A percentile compares a stretch with the other conserved stretches of the same genome.
phyloP scores from a whole-genome alignment of 2,329 filamentous ascomycete genomes.

The Ophiostoma populinum region DNA sequence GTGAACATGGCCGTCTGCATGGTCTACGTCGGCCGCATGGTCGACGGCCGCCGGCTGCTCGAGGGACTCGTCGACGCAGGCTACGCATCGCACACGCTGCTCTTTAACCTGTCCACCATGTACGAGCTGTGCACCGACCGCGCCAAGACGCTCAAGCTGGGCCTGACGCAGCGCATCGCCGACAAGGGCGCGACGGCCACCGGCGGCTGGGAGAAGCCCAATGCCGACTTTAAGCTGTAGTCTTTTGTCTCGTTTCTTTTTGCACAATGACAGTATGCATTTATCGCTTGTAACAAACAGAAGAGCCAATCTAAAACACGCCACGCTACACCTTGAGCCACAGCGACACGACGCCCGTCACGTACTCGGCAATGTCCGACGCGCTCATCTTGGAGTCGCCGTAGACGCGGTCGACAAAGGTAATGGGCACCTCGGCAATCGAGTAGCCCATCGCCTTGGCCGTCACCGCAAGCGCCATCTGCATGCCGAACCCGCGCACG shows the following conservation, averaged over 20 bases:
- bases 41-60: slow-evolving; percentile 50
- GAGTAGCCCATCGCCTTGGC: slow-evolving; percentile 91
- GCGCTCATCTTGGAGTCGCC: slow-evolving; percentile 85
- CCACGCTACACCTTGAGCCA: slow-evolving; percentile 55
- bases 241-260: too few species aligned
- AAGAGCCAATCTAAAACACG: neutral
- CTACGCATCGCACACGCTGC: slow-evolving; percentile 56
- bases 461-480: slow-evolving; percentile 99
- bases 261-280: too few species aligned
- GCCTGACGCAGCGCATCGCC: slow-evolving; percentile 54
- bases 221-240: slow-evolving; percentile 60
- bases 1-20: slow-evolving; percentile 76
- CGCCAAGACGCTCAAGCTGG: slow-evolving; percentile 50
- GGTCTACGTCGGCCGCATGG: slow-evolving; percentile 63
- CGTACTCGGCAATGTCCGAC: slow-evolving; percentile 91
- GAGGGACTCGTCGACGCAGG: slow-evolving; percentile 46
- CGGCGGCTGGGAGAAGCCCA: slow-evolving; percentile 52
- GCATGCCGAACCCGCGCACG: slow-evolving; percentile 95
- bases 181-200: slow-evolving; percentile 31
- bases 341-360: slow-evolving; percentile 63
- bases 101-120: slow-evolving; percentile 81
- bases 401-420: slow-evolving; percentile 87
- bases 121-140: slow-evolving; percentile 83
- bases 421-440: slow-evolving; percentile 90
- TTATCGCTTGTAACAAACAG: too few species aligned